Evolutionary conservation across 495 filamentous ascomycete genomes (phyloP), one percentile per base, ranked within the genome.

Genomic region (Cercophora samala): DNA sequence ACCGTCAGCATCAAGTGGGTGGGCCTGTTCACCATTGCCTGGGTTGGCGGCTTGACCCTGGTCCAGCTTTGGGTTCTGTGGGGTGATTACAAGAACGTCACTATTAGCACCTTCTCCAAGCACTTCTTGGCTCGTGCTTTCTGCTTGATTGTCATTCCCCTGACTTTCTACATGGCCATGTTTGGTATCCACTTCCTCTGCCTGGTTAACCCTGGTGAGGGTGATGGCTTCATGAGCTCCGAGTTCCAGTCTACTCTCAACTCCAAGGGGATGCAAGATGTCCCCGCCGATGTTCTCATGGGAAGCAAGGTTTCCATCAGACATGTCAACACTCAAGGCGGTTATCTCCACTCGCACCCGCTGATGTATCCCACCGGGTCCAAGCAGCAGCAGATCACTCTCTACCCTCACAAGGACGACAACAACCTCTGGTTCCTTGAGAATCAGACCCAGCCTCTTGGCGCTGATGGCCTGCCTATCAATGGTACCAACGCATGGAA

Each of bases 1-100:
- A 99, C 95, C 0, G 85, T 92, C 65, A 97, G 94, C 79, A 91
- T 97, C 65, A 99, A 99, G 83, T 99, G 95, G 95, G 95, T 99
- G 74, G 95, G 95, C 42, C 83, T 99, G 58, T 98, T 98, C 82
- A 99, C 95, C 56, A 97, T 97, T 77, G 95, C 94, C 22, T 99
- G 95, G 95, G 93, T 99, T 74, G 95, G 95, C 59, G 88, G 84
- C 74, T 86, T 99, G 79, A 99, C 95, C 19, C 76, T 92, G 58
- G 80, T 98, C 19, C 95, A 99, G 80, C 82, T 99, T 29, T 99
- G 95, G 95, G 88, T 96, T 67, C 79, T 99, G 55, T 88, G 97
- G 52, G 95, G 94, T 62, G 96, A 98, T 75, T 82, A 87, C 42
- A 92, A 87, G 76, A 91, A 86, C 59, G 91, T 98, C 29, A 91